These are phyloP conservation scores for Tillandsia leiboldiana DNA, from an alignment of 176 grass and related monocot genomes.

Conservation along the genomic window DNA sequence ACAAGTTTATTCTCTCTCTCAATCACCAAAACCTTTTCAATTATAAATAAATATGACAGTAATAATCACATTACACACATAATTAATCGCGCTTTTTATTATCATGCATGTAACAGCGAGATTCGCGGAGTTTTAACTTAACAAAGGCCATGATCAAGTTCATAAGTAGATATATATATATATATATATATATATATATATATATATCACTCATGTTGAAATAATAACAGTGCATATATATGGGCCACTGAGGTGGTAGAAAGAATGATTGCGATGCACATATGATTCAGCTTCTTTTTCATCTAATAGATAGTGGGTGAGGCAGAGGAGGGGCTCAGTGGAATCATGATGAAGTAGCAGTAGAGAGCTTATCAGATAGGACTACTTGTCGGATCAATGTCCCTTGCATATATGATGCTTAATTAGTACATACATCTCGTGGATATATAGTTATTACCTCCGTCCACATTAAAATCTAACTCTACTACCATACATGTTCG, in stretches of 20 bases:
- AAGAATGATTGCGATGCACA: conserved; percentile 30
- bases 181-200: neutral
- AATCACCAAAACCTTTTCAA: neutral
- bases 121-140: conserved; percentile 24
- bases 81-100: no score
- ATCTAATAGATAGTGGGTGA: neutral
- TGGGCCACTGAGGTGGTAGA: conserved; percentile 6
- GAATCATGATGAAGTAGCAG: conserved; percentile 40
- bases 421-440: no score
- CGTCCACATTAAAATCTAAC: no score
- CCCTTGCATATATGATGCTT: neutral
- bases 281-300: conserved; percentile 19
- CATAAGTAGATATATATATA: no score
- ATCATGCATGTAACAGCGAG: conserved; percentile 26
- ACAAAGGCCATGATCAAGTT: conserved; percentile 2
- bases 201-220: conserved; percentile 25
- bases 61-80: no score
- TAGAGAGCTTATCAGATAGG: conserved; percentile 61
- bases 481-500: no score
- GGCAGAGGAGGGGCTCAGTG: conserved; percentile 13
- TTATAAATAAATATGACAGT: no score
- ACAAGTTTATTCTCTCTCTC: neutral
- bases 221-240: conserved; percentile 18
- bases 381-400: conserved; percentile 50
- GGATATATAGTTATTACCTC: no score